Conservation (phyloP, 257 asterid species). For the Jaltomata sinuosa region DNA sequence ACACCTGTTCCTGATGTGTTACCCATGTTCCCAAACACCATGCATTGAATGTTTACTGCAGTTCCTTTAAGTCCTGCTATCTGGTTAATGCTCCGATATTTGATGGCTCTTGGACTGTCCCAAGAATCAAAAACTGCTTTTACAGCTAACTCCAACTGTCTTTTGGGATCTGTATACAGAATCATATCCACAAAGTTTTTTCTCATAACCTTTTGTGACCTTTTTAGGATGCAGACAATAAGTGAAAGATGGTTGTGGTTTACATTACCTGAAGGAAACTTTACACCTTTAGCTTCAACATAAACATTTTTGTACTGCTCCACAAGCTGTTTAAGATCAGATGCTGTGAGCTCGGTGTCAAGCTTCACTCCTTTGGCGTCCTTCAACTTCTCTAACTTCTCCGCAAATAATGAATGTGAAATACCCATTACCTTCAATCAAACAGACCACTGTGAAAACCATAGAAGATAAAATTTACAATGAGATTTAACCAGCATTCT, state of each 20-base stretch:
- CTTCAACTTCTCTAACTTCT: slow-evolving; percentile 63
- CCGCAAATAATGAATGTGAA: slow-evolving; percentile 76
- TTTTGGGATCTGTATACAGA: slow-evolving; percentile 51
- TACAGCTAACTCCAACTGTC: slow-evolving; percentile 79
- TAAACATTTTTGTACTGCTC: slow-evolving; percentile 81
- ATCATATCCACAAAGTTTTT: not conserved
- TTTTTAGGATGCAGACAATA: not conserved
- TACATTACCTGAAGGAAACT: slow-evolving; percentile 74
- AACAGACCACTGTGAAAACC: not conserved
- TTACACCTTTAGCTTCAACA: slow-evolving; percentile 61
- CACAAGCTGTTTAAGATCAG: slow-evolving; percentile 76
- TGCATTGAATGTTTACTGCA: slow-evolving; percentile 89
- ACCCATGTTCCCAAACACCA: slow-evolving; percentile 99
- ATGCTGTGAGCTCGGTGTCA: slow-evolving; percentile 77
- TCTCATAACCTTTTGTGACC: not conserved
- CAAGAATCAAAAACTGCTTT: slow-evolving; percentile 91
- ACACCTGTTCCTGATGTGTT: slow-evolving; percentile 96
- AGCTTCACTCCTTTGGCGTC: slow-evolving; percentile 40
- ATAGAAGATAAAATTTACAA: not conserved
- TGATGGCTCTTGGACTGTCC: slow-evolving; percentile 91
- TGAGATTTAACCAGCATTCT: not conserved
- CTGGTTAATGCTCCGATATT: slow-evolving; percentile 75
- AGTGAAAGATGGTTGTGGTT: not conserved
- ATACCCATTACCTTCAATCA: slow-evolving; percentile 77
- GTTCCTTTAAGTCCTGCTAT: slow-evolving; percentile 90